These are phyloP conservation scores for Saccharomycopsis sp. DNA, from an alignment of 805 yeast genomes.

Conservation along the genomic window DNA sequence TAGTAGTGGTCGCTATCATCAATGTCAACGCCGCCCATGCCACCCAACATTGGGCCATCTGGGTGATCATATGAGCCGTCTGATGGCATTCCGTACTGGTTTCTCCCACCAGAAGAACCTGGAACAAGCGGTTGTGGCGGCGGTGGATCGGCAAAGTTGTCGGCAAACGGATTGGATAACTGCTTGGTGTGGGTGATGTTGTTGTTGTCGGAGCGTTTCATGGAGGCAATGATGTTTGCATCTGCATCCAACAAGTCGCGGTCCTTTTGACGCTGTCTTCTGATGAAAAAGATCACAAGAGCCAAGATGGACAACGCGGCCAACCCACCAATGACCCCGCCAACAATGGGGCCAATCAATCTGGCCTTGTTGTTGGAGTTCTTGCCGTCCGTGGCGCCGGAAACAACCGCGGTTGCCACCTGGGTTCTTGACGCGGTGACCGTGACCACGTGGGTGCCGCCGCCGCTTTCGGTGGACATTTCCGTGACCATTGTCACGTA, in stretches of 20 bases:
- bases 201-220: constrained; percentile 16
- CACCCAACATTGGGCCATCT: too few species aligned
- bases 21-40: too few species aligned
- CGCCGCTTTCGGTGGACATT: constrained; percentile 18
- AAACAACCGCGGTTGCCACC: constrained; percentile 19
- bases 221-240: constrained; percentile 20
- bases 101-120: too few species aligned
- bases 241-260: constrained; percentile 21
- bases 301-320: constrained; percentile 19
- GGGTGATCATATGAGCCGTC: too few species aligned
- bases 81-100: too few species aligned
- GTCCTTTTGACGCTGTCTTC: constrained; percentile 21
- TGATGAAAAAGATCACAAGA: constrained; percentile 17
- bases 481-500: constrained; percentile 15
- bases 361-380: constrained; percentile 14
- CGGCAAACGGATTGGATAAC: constrained; percentile 21
- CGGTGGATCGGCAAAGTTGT: constrained; percentile 20
- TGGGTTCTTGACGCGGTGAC: constrained; percentile 17
- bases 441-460: constrained; percentile 17
- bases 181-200: constrained; percentile 10
- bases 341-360: constrained; percentile 21
- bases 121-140: too few species aligned
- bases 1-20: too few species aligned
- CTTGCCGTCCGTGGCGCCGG: constrained; percentile 1
- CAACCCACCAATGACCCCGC: constrained; percentile 21